phyloP scores from a whole-genome alignment of 2,329 filamentous ascomycete genomes.

The Niveomyces coronatus region DNA sequence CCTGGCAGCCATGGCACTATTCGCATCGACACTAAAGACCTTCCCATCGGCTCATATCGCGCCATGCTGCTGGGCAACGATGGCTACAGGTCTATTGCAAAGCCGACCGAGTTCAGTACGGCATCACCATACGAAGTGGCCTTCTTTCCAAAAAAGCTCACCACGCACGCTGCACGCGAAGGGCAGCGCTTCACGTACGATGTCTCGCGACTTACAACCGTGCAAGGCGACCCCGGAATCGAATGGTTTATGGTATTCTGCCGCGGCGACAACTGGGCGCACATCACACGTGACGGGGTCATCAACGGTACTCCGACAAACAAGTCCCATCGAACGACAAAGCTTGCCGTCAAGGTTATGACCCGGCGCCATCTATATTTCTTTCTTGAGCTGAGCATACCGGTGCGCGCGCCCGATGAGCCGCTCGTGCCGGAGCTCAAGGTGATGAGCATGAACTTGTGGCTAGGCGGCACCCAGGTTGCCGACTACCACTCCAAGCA shows the following conservation, averaged over 20 bases:
- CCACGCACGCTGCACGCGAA: slow-evolving; percentile 24
- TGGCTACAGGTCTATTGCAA: slow-evolving; percentile 26
- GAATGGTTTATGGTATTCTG: slow-evolving; percentile 18
- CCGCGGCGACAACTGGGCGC: slow-evolving; percentile 21
- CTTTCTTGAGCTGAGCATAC: slow-evolving; percentile 20
- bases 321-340: slow-evolving; percentile 11
- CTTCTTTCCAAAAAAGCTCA: slow-evolving; percentile 19
- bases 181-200: slow-evolving; percentile 22
- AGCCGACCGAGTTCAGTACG: slow-evolving; percentile 21
- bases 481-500: slow-evolving; percentile 29
- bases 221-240: slow-evolving; percentile 15
- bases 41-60: slow-evolving; percentile 23
- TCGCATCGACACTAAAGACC: slow-evolving; percentile 14
- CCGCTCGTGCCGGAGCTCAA: slow-evolving; percentile 23
- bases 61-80: slow-evolving; percentile 27
- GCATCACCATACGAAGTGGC: slow-evolving; percentile 1
- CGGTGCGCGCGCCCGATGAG: slow-evolving; percentile 17
- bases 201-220: slow-evolving; percentile 22
- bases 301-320: slow-evolving; percentile 24
- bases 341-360: slow-evolving; percentile 19
- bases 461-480: slow-evolving; percentile 27
- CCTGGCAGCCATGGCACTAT: slow-evolving; percentile 18
- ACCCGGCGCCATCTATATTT: slow-evolving; percentile 14
- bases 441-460: slow-evolving; percentile 30
- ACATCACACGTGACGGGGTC: slow-evolving; percentile 20